Evolutionary conservation across 1,139 yeast species (phyloP), one percentile per base, ranked within the genome.

Genomic region (Debaryomycetaceae sp.): DNA sequence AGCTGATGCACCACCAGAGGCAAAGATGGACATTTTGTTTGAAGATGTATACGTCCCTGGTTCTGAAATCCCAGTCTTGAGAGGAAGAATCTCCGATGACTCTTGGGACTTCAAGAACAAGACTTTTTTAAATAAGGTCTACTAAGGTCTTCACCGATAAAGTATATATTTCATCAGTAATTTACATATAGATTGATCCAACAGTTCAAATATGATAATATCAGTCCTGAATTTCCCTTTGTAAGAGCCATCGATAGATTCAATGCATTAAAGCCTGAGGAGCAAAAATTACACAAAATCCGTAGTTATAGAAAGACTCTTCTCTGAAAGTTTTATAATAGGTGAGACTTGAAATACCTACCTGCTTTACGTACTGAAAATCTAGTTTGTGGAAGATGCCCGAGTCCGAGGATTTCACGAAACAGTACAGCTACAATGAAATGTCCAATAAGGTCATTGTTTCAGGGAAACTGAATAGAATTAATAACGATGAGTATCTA

Each of bases 31-130:
- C 65, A 88, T 89, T 65, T 80, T 93, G 67, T 93, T 91, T 70
- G 97, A 90, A 77, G 98, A 93, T 66, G 96, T 93, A 55, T 93
- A 93, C 72, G 95, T 87, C 60, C 91, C 86, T 68, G 99, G 99
- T 52, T 76, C 93, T 49, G 98, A 93, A 76, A 80, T 88, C 49
- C 95, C 95, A 57, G 85, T 82, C 55, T 82, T 91, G 70, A 88
- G 99, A 79, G 99, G 99, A 55, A 88, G 99, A 80, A 85, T 90
- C 64, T 86, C 95, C 56, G 95, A 87, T 58, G 98, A 91, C 68
- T 80, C 91, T 49, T 86, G 95, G 95, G 85, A 85, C 67, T 86
- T 86, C 68, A 76, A 75, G 61, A 86, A 85, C 75, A 80, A 83
- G 62, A 85, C 83, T 54, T 86, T 84, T 65, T 81, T 80, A 55